Evolutionary conservation across 768 basidiomycete species (phyloP).

Genomic region (Russula dissimulans): DNA sequence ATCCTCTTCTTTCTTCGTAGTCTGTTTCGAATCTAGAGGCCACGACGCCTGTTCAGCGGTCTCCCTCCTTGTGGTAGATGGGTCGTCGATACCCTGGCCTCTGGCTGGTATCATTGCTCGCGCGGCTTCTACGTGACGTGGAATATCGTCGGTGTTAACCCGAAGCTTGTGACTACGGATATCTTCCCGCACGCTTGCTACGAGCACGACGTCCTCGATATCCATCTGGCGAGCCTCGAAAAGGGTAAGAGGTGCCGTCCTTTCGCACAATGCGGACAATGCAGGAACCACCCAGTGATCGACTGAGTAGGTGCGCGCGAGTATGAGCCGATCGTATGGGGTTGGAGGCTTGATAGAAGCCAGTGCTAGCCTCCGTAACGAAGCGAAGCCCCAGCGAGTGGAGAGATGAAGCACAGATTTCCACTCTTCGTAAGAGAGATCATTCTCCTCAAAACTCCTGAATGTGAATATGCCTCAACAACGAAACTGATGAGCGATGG

Average conservation of each 20-base stretch:
- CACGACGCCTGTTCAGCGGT: not conserved
- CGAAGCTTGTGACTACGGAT: not conserved
- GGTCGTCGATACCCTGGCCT: not conserved
- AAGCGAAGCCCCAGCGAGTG: slow-evolving; percentile 25
- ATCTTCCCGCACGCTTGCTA: slow-evolving; percentile 3
- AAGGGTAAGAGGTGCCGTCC: not conserved
- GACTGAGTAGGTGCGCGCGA: slow-evolving; percentile 1
- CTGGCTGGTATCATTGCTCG: not conserved
- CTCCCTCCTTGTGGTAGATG: not conserved
- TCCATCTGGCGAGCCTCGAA: slow-evolving; percentile 4
- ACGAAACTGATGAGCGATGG: not conserved
- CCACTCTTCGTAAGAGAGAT: slow-evolving; percentile 20
- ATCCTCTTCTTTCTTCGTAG: too few species aligned
- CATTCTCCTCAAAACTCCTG: slow-evolving; percentile 1
- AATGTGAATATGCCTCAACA: not conserved
- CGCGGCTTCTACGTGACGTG: not conserved
- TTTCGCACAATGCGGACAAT: slow-evolving; percentile 3
- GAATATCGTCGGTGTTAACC: not conserved
- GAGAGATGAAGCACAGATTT: slow-evolving; percentile 22
- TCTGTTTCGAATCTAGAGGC: too few species aligned
- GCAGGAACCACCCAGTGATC: slow-evolving; percentile 9
- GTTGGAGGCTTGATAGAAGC: not conserved
- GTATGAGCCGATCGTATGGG: not conserved
- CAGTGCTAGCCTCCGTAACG: slow-evolving; percentile 18
- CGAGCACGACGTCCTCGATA: slow-evolving; percentile 7